A percentile compares a stretch with the other conserved stretches of the same genome.
phyloP scores from a whole-genome alignment of 2,329 filamentous ascomycete species.

The Rhexocercosporidium sp. region DNA sequence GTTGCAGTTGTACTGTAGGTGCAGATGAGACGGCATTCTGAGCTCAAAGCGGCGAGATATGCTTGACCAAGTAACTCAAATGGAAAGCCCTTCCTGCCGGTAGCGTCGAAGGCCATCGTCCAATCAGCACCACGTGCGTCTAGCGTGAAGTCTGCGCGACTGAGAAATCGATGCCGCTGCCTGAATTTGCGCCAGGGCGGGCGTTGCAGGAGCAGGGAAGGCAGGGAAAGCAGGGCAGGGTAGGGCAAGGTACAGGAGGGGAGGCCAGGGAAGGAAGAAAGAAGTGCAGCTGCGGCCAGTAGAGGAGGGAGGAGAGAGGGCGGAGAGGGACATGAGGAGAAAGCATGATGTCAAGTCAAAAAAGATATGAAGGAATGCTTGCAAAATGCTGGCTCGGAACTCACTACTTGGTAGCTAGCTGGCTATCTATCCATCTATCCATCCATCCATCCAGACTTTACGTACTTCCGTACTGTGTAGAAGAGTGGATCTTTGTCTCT shows the following conservation, averaged over 20 bases:
- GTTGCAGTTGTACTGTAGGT: too few relatives aligned
- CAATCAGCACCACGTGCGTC: neutral
- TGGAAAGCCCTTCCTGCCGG: neutral
- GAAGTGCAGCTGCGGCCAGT: too few relatives aligned
- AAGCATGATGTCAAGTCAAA: too few relatives aligned
- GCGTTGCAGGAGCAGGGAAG: neutral
- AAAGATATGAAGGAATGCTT: too few relatives aligned
- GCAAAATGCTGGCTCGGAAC: too few relatives aligned
- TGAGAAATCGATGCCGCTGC: constrained; percentile 13
- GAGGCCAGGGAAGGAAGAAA: neutral
- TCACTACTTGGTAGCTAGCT: neutral
- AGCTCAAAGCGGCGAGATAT: constrained; percentile 11
- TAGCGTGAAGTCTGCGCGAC: constrained; percentile 4
- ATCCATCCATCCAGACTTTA: too few relatives aligned
- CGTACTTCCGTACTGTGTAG: too few relatives aligned
- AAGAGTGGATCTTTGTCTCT: constrained; percentile 1
- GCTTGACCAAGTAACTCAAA: constrained; percentile 9
- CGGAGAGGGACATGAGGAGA: too few relatives aligned
- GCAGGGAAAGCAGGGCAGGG: too few relatives aligned
- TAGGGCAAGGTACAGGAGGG: too few relatives aligned
- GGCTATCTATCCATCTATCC: too few relatives aligned
- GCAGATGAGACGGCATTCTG: neutral
- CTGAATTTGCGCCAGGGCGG: constrained; percentile 11
- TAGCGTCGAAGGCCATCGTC: constrained; percentile 1
- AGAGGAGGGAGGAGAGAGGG: too few relatives aligned